These are phyloP conservation scores for Graphiopsis chlorocephala DNA, from an alignment of 2,329 filamentous ascomycete genomes.

Conservation along the genomic window DNA sequence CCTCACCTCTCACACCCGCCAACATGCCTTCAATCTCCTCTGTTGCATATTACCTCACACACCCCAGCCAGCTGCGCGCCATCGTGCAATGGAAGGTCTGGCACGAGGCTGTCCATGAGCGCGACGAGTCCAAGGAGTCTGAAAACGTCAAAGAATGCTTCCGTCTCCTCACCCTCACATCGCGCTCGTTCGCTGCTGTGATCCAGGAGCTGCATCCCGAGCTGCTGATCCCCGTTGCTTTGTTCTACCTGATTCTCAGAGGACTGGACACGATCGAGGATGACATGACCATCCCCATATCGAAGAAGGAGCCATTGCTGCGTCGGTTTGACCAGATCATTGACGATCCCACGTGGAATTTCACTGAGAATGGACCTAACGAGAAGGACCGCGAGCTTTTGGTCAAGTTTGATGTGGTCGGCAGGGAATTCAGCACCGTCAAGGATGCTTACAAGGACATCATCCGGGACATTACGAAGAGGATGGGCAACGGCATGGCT, in stretches of 20 bases:
- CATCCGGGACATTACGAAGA: conserved; percentile 86
- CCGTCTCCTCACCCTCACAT: conserved; percentile 79
- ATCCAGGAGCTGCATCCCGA: conserved; percentile 96
- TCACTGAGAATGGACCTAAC: conserved; percentile 76
- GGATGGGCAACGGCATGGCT: conserved; percentile 99
- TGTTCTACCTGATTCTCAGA: conserved; percentile 91
- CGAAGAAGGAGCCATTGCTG: conserved; percentile 80
- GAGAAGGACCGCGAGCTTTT: conserved; percentile 94
- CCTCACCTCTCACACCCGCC: background rate
- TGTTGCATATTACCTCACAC: conserved; percentile 36
- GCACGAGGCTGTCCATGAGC: conserved; percentile 89
- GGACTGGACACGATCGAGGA: conserved; percentile 98
- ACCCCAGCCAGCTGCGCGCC: conserved; percentile 35
- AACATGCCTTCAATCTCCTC: conserved; percentile 33
- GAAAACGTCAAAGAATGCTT: conserved; percentile 78
- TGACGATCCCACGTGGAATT: conserved; percentile 86
- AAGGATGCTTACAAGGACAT: conserved; percentile 81
- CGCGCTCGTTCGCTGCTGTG: conserved; percentile 87
- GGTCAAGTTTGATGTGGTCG: conserved; percentile 85
- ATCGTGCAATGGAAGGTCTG: conserved; percentile 67
- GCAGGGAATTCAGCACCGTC: conserved; percentile 82
- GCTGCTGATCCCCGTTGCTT: conserved; percentile 78
- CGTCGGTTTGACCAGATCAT: conserved; percentile 77
- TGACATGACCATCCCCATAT: conserved; percentile 85
- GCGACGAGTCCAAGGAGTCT: conserved; percentile 72